Base-by-base conservation (phyloP, 228 moss, liverwort and hornwort genomes). In the Sphagnum magellanicum region DNA sequence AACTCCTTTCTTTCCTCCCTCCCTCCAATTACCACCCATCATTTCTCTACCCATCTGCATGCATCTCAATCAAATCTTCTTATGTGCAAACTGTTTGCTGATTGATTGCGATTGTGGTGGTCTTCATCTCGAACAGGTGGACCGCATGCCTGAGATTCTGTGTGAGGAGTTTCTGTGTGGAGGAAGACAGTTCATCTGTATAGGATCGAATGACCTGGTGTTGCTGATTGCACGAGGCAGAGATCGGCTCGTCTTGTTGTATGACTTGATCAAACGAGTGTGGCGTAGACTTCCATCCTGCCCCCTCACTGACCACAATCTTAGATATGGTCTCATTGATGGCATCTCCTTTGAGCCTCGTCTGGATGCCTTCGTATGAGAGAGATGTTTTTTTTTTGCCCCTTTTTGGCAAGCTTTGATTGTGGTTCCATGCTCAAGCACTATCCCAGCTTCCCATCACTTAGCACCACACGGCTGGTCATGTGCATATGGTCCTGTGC, bases 301-400 rank as follows among this genome's bases (percentile, higher is more conserved):
- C 73, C 87, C 87, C 15, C 63, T 88, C 17, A 68, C 84, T n/a
- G 81, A 88, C 69, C 84, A 88, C 51, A 81, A 81, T 16, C 61
- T 84, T 51, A 72, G 84, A 61, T 88, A 81, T 66, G 88, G 88
- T 5, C 88, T 88, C 61, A 84, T 84, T 64, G 88, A 84, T 67
- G 88, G 88, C 50, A 84, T 88, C n/a, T 75, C 84, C 64, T 88
- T 78, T 57, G 81, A 84, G 49, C 88, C 88, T 9, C 72, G 79
- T 49, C 61, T 88, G 73, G 79, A 84, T 65, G 84, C 83, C 32
- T 70, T 59, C 10, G 81, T 78, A 3, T 84, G 55, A 55, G 55
- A 55, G 12, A 55, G 32, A 2, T 32, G 32, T 32, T 32, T 32
- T 32, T 32, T 32, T 32, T 32, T 32, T 3, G 32, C 32, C 32